A percentile compares a stretch with the other conserved stretches of the same genome.
Conservation (phyloP, 2,329 filamentous ascomycete species). For the Capronia epimyces region DNA sequence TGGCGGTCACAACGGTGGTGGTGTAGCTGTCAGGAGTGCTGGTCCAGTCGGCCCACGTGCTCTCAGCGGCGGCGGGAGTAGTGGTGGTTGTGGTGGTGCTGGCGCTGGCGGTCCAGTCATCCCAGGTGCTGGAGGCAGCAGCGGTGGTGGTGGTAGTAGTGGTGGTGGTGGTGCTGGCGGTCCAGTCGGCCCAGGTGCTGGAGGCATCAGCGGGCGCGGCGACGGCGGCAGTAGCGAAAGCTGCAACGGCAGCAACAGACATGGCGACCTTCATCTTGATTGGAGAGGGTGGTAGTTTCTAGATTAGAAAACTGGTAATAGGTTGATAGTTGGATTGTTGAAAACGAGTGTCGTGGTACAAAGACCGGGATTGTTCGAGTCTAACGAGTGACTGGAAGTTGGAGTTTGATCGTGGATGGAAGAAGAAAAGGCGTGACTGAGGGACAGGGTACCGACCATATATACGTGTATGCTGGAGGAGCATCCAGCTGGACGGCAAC, state of each 20-base stretch:
- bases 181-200: constrained; percentile 15
- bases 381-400: constrained; percentile 27
- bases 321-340: constrained; percentile 10
- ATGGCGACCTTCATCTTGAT: constrained; percentile 29
- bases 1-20: constrained; percentile 27
- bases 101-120: constrained; percentile 15
- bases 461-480: constrained; percentile 9
- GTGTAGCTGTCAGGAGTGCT: constrained; percentile 22
- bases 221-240: constrained; percentile 14
- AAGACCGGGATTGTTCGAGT: constrained; percentile 19
- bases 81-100: constrained; percentile 13
- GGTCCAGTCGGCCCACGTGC: constrained; percentile 24
- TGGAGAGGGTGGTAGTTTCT: constrained; percentile 17
- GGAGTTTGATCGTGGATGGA: constrained; percentile 23
- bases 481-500: not conserved
- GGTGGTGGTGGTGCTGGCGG: constrained; percentile 17
- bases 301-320: constrained; percentile 21
- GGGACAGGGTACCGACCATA: constrained; percentile 8
- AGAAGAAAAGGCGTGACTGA: constrained; percentile 6
- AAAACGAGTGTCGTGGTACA: constrained; percentile 27
- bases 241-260: constrained; percentile 21
- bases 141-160: constrained; percentile 8
- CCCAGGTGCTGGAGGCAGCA: constrained; percentile 15
- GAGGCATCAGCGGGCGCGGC: constrained; percentile 12
- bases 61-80: constrained; percentile 6